Evolutionary conservation across 495 filamentous ascomycete genomes (phyloP), one percentile per base, ranked within the genome.

Genomic region (Hypoxylon fragiforme): DNA sequence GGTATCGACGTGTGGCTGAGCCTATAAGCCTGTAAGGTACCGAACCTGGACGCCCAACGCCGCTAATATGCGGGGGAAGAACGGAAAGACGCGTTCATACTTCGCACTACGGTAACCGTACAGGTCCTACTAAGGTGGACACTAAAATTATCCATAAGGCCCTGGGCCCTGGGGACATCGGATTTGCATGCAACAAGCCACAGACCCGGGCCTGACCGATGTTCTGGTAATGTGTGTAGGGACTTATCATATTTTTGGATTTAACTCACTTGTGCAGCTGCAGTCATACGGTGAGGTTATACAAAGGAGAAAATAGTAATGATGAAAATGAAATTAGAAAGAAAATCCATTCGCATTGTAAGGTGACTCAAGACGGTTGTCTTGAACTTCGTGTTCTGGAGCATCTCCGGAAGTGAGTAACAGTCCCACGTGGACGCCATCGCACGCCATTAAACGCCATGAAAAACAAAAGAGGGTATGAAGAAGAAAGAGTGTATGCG

Each of bases 331-430:
- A n/a, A 32, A 15, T 13, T 8, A 5, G 37, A 46, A 45, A 44
- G 47, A 26, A 16, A 40, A 31, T 2, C 24, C 13, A n/a, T 28
- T 38, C 28, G 26, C 19, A 24, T 2, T 39, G 54, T 16, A 61
- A 56, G 51, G 57, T 51, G 50, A 35, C 30, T 24, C 12, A 30
- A 4, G 5, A 30, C 3, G 6, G 31, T 13, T 62, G 58, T 56
- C 52, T 62, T 51, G 32, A 19, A 39, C 47, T 39, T 49, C 42
- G 47, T 62, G 47, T 56, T 52, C 32, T 40, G 13, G 38, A 50
- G 20, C 4, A 21, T 40, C 38, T 18, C 50, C 47, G 35, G 28
- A 50, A 44, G 50, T 50, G 51, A 61, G 20, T n/a, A 42, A 36
- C 20, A 41, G 50, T 55, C 32, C 50, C 57, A 61, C 50, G 46